Evolutionary conservation across 495 filamentous ascomycete species (phyloP), one percentile per base, ranked within the genome.

Genomic region (Neurospora sp.): DNA sequence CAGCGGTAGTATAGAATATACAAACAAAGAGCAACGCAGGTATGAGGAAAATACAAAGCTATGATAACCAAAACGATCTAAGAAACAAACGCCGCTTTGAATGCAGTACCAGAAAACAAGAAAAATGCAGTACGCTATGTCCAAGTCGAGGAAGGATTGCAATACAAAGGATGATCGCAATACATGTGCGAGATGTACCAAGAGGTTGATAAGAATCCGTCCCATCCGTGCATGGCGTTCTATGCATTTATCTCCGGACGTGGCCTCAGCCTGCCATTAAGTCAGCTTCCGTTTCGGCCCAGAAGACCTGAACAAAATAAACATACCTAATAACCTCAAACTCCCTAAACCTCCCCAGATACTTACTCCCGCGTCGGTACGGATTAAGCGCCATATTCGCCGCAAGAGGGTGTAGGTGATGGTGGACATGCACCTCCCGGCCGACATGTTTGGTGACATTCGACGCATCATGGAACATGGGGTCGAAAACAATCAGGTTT

Each of bases 401-500:
- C 27, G 27, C 14, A 22, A 59, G 22, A 37, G 27, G 53, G 1
- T 65, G 42, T 85, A 85, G 0, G 89, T 88, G 42, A 84, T 82
- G 1, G 82, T 78, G 27, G 82, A 77, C n/a, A 78, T 80, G 71
- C 85, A 82, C 2, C 78, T 78, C 65, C 76, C 72, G 38, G 82
- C 88, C 70, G 17, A 90, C 81, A 20, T 91, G 77, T 40, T 85
- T 86, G 27, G 82, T 83, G 73, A 97, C 87, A 7, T 82, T 86
- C 3, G 85, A 82, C 1, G 91, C 87, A 41, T 94, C 91, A 69
- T 89, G 88, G 78, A 93, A 95, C 83, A 91, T 91, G 1, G 96
- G 94, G 80, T 98, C 96, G 76, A 97, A 97, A 22, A 97, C 91
- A 4, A 99, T 81, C 9, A 99, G 81, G 74, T 92, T 91, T 69